phyloP scores from a whole-genome alignment of 2,329 filamentous ascomycete species.

The Xylariaceae sp. region DNA sequence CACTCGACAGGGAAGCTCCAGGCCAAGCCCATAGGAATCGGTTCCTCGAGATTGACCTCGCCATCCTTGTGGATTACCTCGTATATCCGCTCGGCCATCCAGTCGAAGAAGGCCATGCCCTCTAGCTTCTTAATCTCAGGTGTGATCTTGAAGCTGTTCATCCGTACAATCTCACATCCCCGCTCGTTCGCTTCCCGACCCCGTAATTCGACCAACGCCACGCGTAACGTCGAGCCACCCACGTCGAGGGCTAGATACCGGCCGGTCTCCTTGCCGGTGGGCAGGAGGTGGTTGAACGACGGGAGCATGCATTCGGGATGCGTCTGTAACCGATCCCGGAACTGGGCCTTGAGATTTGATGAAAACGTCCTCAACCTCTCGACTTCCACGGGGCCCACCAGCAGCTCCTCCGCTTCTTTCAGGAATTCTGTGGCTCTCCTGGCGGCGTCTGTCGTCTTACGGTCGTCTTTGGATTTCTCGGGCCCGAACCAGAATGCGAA shows the following conservation, averaged over 20 bases:
- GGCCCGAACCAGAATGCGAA: conserved; percentile 50
- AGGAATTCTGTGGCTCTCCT: conserved; percentile 48
- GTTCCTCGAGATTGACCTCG: conserved; percentile 35
- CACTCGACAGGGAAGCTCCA: conserved; percentile 69
- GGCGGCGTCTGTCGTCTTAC: conserved; percentile 15
- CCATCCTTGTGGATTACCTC: conserved; percentile 47
- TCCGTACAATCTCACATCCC: conserved; percentile 48
- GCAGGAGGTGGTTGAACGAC: conserved; percentile 60
- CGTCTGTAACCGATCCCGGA: conserved; percentile 45
- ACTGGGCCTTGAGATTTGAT: conserved; percentile 48
- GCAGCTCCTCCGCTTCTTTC: conserved; percentile 47
- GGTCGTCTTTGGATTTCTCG: conserved; percentile 31
- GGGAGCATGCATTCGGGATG: conserved; percentile 58
- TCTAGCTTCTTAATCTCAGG: conserved; percentile 50
- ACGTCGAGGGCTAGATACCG: conserved; percentile 60
- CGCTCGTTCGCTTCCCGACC: conserved; percentile 39
- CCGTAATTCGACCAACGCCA: conserved; percentile 56
- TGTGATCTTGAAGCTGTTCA: conserved; percentile 52
- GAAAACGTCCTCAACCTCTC: conserved; percentile 44
- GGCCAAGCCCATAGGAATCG: conserved; percentile 55
- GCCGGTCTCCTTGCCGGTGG: conserved; percentile 53
- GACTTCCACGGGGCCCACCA: conserved; percentile 44
- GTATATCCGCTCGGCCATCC: conserved; percentile 58
- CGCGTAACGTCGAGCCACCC: conserved; percentile 62
- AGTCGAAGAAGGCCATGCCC: conserved; percentile 59